Percentiles rank a stretch among this genome's conserved stretches.
Evolutionary conservation across 2,329 filamentous ascomycete species (phyloP).

Genomic region (Trichoderma harzianum): DNA sequence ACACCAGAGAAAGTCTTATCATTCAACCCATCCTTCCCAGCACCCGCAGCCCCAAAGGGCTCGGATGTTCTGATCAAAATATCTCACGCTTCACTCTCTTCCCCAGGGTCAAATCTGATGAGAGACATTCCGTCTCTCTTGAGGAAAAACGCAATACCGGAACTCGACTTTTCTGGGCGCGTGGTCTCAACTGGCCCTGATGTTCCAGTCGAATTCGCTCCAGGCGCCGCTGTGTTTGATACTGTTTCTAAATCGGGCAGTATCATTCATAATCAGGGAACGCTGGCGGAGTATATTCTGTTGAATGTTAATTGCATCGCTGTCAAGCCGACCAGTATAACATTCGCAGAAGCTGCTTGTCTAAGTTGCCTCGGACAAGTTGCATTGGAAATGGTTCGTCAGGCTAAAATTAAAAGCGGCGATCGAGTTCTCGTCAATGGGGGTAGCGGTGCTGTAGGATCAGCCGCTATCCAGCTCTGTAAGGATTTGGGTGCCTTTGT

Average conservation of each 20-base stretch:
- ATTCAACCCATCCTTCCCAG: background rate
- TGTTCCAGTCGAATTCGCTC: background rate
- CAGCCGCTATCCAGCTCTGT: background rate
- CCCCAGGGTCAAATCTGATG: background rate
- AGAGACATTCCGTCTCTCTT: background rate
- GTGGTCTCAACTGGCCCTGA: background rate
- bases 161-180: background rate
- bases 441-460: background rate
- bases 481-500: background rate
- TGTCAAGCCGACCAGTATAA: background rate
- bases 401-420: background rate
- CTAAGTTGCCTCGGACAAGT: background rate
- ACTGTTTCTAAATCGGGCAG: background rate
- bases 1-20: background rate
- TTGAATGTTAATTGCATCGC: background rate
- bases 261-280: background rate
- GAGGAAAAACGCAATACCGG: background rate
- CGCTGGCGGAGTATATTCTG: background rate
- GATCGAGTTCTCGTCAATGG: background rate
- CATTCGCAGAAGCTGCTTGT: background rate
- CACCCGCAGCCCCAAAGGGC: background rate
- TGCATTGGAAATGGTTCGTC: background rate
- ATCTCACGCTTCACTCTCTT: background rate
- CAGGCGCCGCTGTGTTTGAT: background rate
- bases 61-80: background rate